Base-by-base conservation (phyloP, 139 green algal genomes). In the Asterochloris erici region DNA sequence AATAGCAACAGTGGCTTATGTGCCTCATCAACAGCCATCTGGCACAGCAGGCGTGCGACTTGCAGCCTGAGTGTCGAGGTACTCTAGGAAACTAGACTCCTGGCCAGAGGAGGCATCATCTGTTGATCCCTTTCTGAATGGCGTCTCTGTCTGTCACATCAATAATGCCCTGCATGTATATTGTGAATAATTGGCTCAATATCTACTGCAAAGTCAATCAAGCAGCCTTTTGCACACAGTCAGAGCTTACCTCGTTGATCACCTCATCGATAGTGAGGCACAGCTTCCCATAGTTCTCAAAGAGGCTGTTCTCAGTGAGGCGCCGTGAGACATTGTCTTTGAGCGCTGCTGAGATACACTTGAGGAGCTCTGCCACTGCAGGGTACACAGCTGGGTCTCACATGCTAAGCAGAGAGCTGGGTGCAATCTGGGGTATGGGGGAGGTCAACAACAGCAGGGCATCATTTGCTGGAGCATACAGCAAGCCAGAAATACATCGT, bases 341-440 rank as follows among this genome's bases (percentile, higher is more conserved):
- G 14, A 86, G 62, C 12, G 27, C 70, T n/a, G 26, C 23, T 12
- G 24, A 81, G 21, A 86, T 38, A 13, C 28, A 47, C 0, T 73
- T 47, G 15, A 86, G 61, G 21, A 38, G 26, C 70, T 86, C 83
- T 60, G 77, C 68, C 63, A 86, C 83, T 86, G 83, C 77, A 86
- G 14, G 0, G 24, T 29, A 66, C 68, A 71, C 12, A 26, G 26
- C 14, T 68, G 14, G 0, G 63, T 12, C 29, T 82, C 17, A 38
- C 28, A n/a, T 24, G 64, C 17, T 17, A 38, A 16, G 16, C 16
- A 29, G 15, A 54, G 27, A 54, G 26, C 27, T 68, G 64, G n/a
- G 9, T 11, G 16, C n/a, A 11, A 74, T 10, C 64, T 54, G 16
- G 19, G 0, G n/a, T n/a, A n/a, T n/a, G n/a, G n/a, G n/a, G n/a